A percentile compares a stretch with the other conserved stretches of the same genome.
Conservation (phyloP, 441 rosid species). For the Macaranga tanarius region DNA sequence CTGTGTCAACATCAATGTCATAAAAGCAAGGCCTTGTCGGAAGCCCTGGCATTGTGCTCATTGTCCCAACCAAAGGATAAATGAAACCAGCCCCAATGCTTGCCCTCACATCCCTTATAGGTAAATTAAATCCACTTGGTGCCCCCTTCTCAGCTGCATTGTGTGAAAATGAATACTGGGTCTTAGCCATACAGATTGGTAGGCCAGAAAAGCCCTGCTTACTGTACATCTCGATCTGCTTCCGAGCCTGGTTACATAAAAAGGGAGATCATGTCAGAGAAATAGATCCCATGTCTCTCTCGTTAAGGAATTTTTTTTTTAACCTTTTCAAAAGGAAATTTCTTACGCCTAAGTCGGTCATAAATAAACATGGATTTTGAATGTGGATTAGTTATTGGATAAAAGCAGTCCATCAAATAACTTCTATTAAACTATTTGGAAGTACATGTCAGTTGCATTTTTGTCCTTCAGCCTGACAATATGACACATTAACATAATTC, state of each 20-base stretch:
- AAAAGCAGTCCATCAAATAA: not conserved
- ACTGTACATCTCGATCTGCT: slow-evolving; percentile 89
- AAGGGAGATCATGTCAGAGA: not conserved
- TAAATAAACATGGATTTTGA: not conserved
- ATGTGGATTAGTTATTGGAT: not conserved
- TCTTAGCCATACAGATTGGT: slow-evolving; percentile 96
- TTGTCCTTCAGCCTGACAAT: not conserved
- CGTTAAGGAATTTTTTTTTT: too few species aligned
- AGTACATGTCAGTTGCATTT: not conserved
- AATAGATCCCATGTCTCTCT: not conserved
- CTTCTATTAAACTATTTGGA: not conserved
- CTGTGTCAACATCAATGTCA: slow-evolving; percentile 75
- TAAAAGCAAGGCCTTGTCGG: slow-evolving; percentile 97
- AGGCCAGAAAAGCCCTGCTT: slow-evolving; percentile 76
- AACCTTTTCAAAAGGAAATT: too few species aligned
- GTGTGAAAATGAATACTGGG: slow-evolving; percentile 89
- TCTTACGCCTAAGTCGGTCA: not conserved
- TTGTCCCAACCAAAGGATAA: slow-evolving; percentile 88
- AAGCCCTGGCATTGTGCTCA: slow-evolving; percentile 98
- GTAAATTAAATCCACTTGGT: slow-evolving; percentile 72
- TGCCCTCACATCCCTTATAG: slow-evolving; percentile 87
- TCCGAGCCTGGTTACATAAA: slow-evolving; percentile 65
- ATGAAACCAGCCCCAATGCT: slow-evolving; percentile 97
- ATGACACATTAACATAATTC: not conserved
- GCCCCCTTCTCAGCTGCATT: slow-evolving; percentile 82